Base-by-base conservation (phyloP, 345 rosid genomes). In the Eucalyptus rudis region DNA sequence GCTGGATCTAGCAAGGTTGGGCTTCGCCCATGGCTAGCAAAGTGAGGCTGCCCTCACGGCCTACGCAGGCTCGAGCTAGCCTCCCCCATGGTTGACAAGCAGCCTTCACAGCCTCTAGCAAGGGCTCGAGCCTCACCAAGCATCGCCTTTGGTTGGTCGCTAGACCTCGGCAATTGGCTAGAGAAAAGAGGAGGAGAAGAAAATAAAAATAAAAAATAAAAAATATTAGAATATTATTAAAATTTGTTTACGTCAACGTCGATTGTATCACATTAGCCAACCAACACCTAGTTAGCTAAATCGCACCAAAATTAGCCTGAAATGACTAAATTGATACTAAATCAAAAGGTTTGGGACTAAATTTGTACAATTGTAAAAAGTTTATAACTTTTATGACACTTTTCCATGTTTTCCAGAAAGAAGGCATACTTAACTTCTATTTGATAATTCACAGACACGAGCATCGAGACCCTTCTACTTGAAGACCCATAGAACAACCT, bases 81-180 rank as follows among this genome's bases (percentile, higher is more conserved):
- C 56, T 52, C 22, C 24, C 24, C 24, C 24, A 52, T 52, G 58
- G 58, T 19, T 10, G 0, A 8, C 58, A 52, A 52, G 10, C 4
- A 19, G 0, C 24, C 24, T 10, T 7, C 2, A 3, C 4, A 7
- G 0, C 24, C 58, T 52, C 24, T 19, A 52, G 0, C 10, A 2
- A 52, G 10, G 58, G 58, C 24, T 52, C 4, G 2, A 52, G 58
- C 58, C 25, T 52, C 25, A 52, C 10, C 2, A 0, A 0, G 58
- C 10, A 20, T 52, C 0, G 0, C 25, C 25, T 52, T 52, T 52
- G 25, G 58, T 52, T 52, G 54, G 24, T 52, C 2, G 9, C 0
- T 2, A 1, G 10, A 52, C 56, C 56, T 19, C 0, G 1, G 10
- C 2, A 0, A 52, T 3, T 0, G 2, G 1, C 2, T 20, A 2